Percentiles rank a stretch among this genome's conserved stretches.
phyloP scores from a whole-genome alignment of 352 stramenopile species.

The Thraustotheca clavata region DNA sequence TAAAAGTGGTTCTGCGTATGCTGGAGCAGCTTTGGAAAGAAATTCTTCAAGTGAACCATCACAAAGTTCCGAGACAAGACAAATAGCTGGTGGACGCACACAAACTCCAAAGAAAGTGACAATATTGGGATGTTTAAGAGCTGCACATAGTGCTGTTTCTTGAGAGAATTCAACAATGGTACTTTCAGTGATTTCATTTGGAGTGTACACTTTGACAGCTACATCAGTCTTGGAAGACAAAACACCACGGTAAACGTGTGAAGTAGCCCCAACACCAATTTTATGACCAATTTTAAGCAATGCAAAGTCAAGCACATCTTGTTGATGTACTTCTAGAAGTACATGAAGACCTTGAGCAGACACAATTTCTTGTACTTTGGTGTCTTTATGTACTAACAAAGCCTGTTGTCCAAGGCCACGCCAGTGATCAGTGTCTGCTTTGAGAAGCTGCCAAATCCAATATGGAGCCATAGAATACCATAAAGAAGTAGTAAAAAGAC shows the following conservation, averaged over 20 bases:
- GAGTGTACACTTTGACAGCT: constrained; percentile 56
- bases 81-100: constrained; percentile 45
- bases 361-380: constrained; percentile 30
- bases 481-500: not conserved
- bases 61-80: constrained; percentile 45
- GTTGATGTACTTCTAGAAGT: constrained; percentile 38
- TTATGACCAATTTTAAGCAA: constrained; percentile 33
- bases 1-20: constrained; percentile 23
- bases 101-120: constrained; percentile 44
- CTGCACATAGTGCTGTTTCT: constrained; percentile 36
- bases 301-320: constrained; percentile 48
- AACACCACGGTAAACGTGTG: constrained; percentile 39
- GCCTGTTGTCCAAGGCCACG: constrained; percentile 25
- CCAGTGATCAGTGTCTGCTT: constrained; percentile 30
- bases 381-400: constrained; percentile 14
- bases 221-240: constrained; percentile 31
- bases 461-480: constrained; percentile 24
- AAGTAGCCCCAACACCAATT: constrained; percentile 34
- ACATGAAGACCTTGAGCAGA: constrained; percentile 39
- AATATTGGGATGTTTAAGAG: constrained; percentile 39
- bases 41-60: constrained; percentile 33
- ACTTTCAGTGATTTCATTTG: constrained; percentile 35
- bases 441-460: constrained; percentile 31
- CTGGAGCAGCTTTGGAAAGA: constrained; percentile 4
- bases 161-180: constrained; percentile 36